A percentile compares a stretch with the other conserved stretches of the same genome.
These are phyloP conservation scores for Botrytis paeoniae DNA, from an alignment of 2,329 filamentous ascomycete genomes.

Conservation along the genomic window DNA sequence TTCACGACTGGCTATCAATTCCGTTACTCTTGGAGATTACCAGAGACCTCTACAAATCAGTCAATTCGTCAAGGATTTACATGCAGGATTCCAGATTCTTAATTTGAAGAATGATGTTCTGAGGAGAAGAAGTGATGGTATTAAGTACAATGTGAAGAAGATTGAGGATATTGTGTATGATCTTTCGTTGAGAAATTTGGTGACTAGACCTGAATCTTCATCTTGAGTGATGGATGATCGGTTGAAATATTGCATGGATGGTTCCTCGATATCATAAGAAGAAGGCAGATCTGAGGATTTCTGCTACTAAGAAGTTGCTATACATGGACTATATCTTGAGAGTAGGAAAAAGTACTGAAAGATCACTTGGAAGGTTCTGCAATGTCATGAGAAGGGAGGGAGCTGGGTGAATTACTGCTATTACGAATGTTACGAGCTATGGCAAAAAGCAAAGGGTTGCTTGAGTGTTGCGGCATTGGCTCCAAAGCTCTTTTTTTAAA, in stretches of 20 bases:
- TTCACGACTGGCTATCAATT: conserved; percentile 85
- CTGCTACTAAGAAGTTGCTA: background rate
- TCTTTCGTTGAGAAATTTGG: conserved; percentile 78
- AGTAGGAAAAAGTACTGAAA: background rate
- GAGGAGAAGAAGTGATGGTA: conserved; percentile 81
- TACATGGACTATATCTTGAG: background rate
- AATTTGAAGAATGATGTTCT: conserved; percentile 96
- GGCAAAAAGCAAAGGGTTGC: background rate
- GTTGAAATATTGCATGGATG: background rate
- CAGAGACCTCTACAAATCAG: conserved; percentile 82
- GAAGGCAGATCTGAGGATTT: background rate
- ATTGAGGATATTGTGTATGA: conserved; percentile 98
- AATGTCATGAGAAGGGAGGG: background rate
- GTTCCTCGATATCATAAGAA: background rate
- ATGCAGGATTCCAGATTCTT: conserved; percentile 93
- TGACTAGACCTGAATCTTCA: conserved; percentile 46
- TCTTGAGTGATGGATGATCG: background rate
- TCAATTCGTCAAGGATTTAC: conserved; percentile 89
- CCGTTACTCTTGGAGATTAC: conserved; percentile 88
- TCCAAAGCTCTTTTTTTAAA: background rate
- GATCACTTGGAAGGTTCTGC: background rate
- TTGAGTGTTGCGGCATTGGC: background rate
- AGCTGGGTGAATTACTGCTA: background rate
- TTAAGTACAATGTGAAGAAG: conserved; percentile 98
- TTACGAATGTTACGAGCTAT: background rate